Percentiles rank a stretch among this genome's conserved stretches.
Evolutionary conservation across 148 eudicot species (phyloP).

Genomic region (Fagopyrum tataricum): DNA sequence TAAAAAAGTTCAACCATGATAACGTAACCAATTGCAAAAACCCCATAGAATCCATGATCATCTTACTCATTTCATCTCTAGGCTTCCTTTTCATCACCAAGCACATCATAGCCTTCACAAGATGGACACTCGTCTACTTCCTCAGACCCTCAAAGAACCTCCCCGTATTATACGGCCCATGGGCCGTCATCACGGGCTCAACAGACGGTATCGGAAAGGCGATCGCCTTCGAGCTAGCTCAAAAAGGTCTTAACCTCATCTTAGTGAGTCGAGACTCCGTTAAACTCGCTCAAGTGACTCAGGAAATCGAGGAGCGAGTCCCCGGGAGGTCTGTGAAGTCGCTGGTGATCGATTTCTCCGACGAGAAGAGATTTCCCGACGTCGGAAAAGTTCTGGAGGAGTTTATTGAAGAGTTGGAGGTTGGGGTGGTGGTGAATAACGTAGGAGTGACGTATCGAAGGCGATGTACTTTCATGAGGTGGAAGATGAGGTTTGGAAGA

Average conservation of each 20-base stretch:
- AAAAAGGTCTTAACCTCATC: conserved; percentile 8
- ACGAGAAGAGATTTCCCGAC: background rate
- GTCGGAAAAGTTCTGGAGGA: conserved; percentile 7
- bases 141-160: conserved; percentile 48
- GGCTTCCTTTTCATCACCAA: conserved; percentile 36
- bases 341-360: conserved; percentile 16
- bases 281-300: background rate
- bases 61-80: no score
- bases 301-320: background rate
- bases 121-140: conserved; percentile 36
- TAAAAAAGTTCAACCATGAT: no score
- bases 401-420: conserved; percentile 31
- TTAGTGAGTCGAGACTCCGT: background rate
- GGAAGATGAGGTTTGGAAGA: conserved; percentile 28
- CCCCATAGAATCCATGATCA: no score
- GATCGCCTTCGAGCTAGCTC: conserved; percentile 57
- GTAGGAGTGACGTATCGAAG: conserved; percentile 43
- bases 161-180: conserved; percentile 40
- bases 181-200: conserved; percentile 74
- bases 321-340: background rate
- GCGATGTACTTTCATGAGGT: conserved; percentile 49
- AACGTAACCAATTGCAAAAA: no score
- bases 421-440: conserved; percentile 52
- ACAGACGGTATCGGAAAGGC: conserved; percentile 79
- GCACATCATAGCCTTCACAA: conserved; percentile 22